Evolutionary conservation across 768 basidiomycete genomes (phyloP).

Genomic region (Tremella yokohamensis): DNA sequence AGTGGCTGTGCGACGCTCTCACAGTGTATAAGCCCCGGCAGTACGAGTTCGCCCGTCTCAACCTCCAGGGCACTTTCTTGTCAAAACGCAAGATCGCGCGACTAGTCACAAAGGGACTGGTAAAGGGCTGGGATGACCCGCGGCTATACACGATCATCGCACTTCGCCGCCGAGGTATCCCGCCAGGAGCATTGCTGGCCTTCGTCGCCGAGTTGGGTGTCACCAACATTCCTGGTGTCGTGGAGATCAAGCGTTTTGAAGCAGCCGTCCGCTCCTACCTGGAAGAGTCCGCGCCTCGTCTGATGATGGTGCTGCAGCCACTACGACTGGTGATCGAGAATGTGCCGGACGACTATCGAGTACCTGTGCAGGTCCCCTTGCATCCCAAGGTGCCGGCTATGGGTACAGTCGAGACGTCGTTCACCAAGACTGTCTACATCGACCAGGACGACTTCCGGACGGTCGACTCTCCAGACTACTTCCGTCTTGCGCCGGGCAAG

Average conservation of each 20-base stretch:
- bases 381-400: constrained; percentile 90
- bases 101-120: constrained; percentile 78
- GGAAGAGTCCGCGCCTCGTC: constrained; percentile 77
- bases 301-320: constrained; percentile 86
- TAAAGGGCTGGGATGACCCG: constrained; percentile 94
- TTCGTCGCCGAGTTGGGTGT: constrained; percentile 95
- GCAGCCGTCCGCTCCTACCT: constrained; percentile 82
- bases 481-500: constrained; percentile 95
- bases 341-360: constrained; percentile 74
- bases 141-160: constrained; percentile 95
- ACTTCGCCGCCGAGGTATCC: constrained; percentile 86
- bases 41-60: constrained; percentile 92
- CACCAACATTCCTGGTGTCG: constrained; percentile 75
- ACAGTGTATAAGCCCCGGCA: constrained; percentile 96
- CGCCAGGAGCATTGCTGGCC: constrained; percentile 89
- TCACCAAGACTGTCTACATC: constrained; percentile 85
- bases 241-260: constrained; percentile 85
- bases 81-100: constrained; percentile 92
- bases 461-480: constrained; percentile 84
- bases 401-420: constrained; percentile 67
- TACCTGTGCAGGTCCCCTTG: constrained; percentile 81
- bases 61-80: constrained; percentile 88
- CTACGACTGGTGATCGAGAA: constrained; percentile 90
- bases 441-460: constrained; percentile 90
- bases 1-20: constrained; percentile 98